These are phyloP conservation scores for Fusarium staphyleae DNA, from an alignment of 2,329 filamentous ascomycete genomes.

Conservation along the genomic window DNA sequence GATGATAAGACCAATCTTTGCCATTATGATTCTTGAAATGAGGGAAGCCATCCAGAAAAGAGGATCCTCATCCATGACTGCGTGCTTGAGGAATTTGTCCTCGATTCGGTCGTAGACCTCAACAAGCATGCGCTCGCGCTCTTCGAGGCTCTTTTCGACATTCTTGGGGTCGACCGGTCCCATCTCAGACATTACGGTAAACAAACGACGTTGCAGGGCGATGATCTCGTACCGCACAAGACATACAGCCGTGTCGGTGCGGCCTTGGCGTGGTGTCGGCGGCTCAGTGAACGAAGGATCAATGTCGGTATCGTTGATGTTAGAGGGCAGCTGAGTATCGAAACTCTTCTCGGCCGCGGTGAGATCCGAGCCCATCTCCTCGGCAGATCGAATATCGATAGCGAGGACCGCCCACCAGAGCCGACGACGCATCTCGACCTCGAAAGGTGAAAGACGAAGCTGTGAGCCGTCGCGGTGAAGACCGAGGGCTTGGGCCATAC, in stretches of 20 bases:
- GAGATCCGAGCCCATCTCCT: conserved; percentile 32
- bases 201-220: conserved; percentile 25
- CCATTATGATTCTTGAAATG: conserved; percentile 28
- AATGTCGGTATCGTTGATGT: conserved; percentile 33
- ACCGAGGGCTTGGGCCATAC: conserved; percentile 31
- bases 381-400: conserved; percentile 30
- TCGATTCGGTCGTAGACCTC: conserved; percentile 34
- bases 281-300: conserved; percentile 25
- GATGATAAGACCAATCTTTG: conserved; percentile 29
- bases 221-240: conserved; percentile 26
- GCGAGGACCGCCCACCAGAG: conserved; percentile 32
- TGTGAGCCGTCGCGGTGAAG: conserved; percentile 32
- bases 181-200: conserved; percentile 26
- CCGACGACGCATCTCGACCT: conserved; percentile 36
- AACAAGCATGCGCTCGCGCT: conserved; percentile 30
- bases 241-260: conserved; percentile 29
- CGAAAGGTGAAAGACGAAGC: conserved; percentile 23
- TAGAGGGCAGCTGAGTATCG: conserved; percentile 31
- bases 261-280: conserved; percentile 25
- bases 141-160: conserved; percentile 29
- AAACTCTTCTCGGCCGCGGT: conserved; percentile 27
- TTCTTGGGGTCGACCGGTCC: conserved; percentile 23
- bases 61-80: conserved; percentile 26
- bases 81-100: conserved; percentile 29
- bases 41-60: conserved; percentile 32